Conservation (phyloP, 2,329 filamentous ascomycete species). For the Fusarium foetens region DNA sequence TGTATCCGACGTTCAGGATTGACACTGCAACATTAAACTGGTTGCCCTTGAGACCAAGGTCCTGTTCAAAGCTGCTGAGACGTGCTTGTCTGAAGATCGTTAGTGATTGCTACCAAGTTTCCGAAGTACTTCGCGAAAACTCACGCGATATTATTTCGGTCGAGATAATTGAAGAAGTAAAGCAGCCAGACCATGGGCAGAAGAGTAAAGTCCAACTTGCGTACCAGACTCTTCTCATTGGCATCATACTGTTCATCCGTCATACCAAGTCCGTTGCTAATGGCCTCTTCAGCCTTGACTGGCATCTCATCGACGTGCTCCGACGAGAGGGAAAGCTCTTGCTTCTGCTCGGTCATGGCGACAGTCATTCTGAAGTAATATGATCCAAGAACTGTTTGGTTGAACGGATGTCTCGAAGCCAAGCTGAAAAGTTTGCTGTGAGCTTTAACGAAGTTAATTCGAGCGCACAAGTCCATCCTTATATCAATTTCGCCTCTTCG, state of each 20-base stretch:
- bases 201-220: slow-evolving; percentile 41
- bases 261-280: background rate
- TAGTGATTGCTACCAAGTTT: too few relatives aligned
- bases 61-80: slow-evolving; percentile 37
- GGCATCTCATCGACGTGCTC: background rate
- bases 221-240: slow-evolving; percentile 34
- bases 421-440: background rate
- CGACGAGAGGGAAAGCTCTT: background rate
- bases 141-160: slow-evolving; percentile 40
- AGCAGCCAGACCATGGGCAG: slow-evolving; percentile 40
- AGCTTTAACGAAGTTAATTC: too few relatives aligned
- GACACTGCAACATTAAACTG: slow-evolving; percentile 43
- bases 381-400: background rate
- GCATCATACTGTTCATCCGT: background rate
- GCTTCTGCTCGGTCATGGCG: background rate
- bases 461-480: background rate
- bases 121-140: background rate
- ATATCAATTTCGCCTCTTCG: background rate
- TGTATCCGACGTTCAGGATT: slow-evolving; percentile 41
- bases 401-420: background rate
- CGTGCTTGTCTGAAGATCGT: slow-evolving; percentile 34
- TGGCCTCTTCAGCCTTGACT: background rate
- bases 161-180: slow-evolving; percentile 42
- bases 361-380: background rate
- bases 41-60: slow-evolving; percentile 38